Base-by-base conservation (phyloP, 148 eudicot genomes). In the Amaranthus hypochondriacus region DNA sequence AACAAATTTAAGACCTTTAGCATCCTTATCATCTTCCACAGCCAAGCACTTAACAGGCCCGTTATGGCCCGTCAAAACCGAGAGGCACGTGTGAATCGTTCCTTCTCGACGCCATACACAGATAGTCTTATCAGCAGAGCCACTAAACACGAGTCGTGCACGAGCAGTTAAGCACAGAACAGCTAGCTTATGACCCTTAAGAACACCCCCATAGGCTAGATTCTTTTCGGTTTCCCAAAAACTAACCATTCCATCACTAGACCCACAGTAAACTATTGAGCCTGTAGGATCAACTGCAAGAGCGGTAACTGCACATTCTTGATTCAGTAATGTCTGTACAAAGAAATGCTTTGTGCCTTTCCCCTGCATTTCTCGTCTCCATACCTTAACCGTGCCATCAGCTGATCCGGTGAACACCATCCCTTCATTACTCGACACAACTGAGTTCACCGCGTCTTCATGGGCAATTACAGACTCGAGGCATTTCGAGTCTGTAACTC, bases 31-130 rank as follows among this genome's bases (percentile, higher is more conserved):
- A 56, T 80, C 79, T 79, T 89, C 90, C 39, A 89, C 93, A 4
- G 90, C 89, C 75, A 89, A 62, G 59, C 91, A 87, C 78, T 88
- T 90, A 56, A 90, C 90, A 6, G 92, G 92, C 50, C 92, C 92
- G 6, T 43, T 82, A 60, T 88, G 95, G 53, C 92, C 90, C 0
- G 88, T 78, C 72, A 90, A 42, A 43, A 84, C 84, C 0, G 90
- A 73, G 62, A 86, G 68, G 5, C 92, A 90, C 4, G 73, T 76
- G 76, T 87, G 95, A 42, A 71, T 78, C 6, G 63, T 69, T 13
- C 85, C 88, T 2, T 87, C 87, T 77, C 87, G 79, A 61, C 84
- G 79, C 94, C 94, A 89, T 76, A 89, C 91, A 12, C 91, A 86
- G 57, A 89, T 87, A 18, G 75, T 89, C 82, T 86, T 89, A 54